Evolutionary conservation across 1,284 basidiomycete genomes (phyloP), one percentile per base, ranked within the genome.

Genomic region (Tremellales sp.): DNA sequence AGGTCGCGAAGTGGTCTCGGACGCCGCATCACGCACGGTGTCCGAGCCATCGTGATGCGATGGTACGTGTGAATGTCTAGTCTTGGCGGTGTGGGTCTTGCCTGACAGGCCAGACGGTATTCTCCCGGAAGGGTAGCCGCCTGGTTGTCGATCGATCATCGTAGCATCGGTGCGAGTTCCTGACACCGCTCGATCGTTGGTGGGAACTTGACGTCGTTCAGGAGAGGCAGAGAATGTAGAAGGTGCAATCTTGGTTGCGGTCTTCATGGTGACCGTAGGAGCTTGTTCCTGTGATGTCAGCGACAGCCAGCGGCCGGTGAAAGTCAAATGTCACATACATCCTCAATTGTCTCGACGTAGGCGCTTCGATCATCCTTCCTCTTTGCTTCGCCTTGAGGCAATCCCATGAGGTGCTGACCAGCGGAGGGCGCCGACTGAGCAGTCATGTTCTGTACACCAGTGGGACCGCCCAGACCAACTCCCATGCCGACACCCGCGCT

Each of bases 311-410:
- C 13, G 5, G 15, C 13, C 11, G 5, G 23, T 35, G n/a, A n/a
- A 24, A 13, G 22, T 31, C 17, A 13, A 36, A 13, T 3, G 10
- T 41, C 2, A 62, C 70, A 56, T 29, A 70, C 69, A 49, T 74
- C 70, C 37, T 63, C 57, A 3, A 73, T 59, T 8, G 67, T 69
- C 57, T 74, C 69, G 2, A 70, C 70, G 51, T 64, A 70, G 5
- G 70, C 69, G 37, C 64, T 66, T 10, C 61, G 46, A 23, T 60
- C 61, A n/a, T 64, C 58, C n/a, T 45, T 47, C 44, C 45, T 49
- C 51, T 43, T 52, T 21, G 27, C 26, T 17, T n/a, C 23, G 15
- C 40, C 40, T 37, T 58, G 50, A 1, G 41, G 33, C 6, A 41
- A 19, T 4, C 42, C 50, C 10, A 40, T 43, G 3, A 48, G 31